Evolutionary conservation across 768 basidiomycete genomes (phyloP), one percentile per base, ranked within the genome.

Genomic region (Russula olivacea): DNA sequence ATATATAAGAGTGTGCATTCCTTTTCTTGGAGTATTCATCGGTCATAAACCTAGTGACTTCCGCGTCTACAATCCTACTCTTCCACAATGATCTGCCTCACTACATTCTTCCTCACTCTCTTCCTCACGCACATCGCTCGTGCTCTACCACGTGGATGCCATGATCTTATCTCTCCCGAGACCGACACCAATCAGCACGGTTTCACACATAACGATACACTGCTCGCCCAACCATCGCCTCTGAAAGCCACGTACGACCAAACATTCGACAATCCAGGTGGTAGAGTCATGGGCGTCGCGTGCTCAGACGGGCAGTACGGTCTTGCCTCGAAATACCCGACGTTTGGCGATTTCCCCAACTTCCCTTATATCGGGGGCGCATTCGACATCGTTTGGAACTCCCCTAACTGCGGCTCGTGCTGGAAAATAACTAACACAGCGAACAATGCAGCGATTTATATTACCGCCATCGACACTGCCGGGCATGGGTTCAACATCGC

Each of bases 301-400:
- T 84, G 83, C 74, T 82, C 81, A 1, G 73, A 81, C 66, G 84
- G 85, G 10, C 61, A 71, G 28, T 74, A 83, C 59, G 85, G 85
- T 17, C 74, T 87, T 30, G 43, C 78, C 19, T 76, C 77, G 4
- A 72, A 68, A 43, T 86, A 75, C 72, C 76, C 72, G 7, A 83
- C 78, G 47, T 81, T 86, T 56, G 76, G 74, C 15, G 72, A 74
- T 41, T 70, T 88, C 34, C 84, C 85, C 4, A 73, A 71, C 52
- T 88, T 85, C 76, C 84, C 86, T 1, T 69, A 75, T 71, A 83
- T 88, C 68, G 85, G 83, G 34, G 85, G 81, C 1, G 80, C 77
- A 1, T 74, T 76, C 19, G 81, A 78, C 43, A 74, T 87, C 61
- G 71, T 70, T 6, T 86, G 74, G 72, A 76, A 82, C 70, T 85